Conservation (phyloP, 768 basidiomycete genomes). For the Chlorophyllum brunneum region DNA sequence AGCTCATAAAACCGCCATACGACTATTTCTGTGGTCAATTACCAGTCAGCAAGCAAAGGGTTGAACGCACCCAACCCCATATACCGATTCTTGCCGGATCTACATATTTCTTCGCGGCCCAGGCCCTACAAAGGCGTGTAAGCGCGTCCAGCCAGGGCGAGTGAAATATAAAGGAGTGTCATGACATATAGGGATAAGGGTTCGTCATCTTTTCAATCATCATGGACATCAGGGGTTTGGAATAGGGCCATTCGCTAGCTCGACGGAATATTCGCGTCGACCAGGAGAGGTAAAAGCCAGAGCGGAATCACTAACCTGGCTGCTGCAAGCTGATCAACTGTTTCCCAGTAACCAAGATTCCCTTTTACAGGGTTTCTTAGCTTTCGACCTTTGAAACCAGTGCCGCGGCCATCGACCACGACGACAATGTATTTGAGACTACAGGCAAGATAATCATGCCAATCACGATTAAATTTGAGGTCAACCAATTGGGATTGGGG, state of each 20-base stretch:
- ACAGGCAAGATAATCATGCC: constrained; percentile 85
- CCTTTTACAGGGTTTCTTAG: constrained; percentile 86
- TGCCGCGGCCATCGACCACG: constrained; percentile 89
- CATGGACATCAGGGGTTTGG: background rate
- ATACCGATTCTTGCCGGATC: constrained; percentile 88
- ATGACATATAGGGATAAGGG: too few relatives aligned
- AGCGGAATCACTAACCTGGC: constrained; percentile 56
- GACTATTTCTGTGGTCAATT: constrained; percentile 46
- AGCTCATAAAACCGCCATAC: constrained; percentile 94
- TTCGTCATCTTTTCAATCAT: background rate
- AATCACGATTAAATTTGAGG: constrained; percentile 65
- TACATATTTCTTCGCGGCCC: constrained; percentile 85
- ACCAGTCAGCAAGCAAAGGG: constrained; percentile 9
- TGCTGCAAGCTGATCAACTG: constrained; percentile 83
- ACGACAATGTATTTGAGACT: constrained; percentile 83
- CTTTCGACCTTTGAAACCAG: constrained; percentile 83
- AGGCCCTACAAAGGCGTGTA: constrained; percentile 43
- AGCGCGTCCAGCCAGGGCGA: background rate
- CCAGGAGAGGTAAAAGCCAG: constrained; percentile 3
- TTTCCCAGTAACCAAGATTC: constrained; percentile 88
- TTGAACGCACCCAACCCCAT: constrained; percentile 88
- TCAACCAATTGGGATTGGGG: constrained; percentile 81
- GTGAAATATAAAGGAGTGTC: too few relatives aligned
- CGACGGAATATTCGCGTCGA: too few relatives aligned
- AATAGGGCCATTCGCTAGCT: background rate